Percentiles rank a stretch among this genome's conserved stretches.
Conservation (phyloP, 78 protist species). For the Guillardia theta region DNA sequence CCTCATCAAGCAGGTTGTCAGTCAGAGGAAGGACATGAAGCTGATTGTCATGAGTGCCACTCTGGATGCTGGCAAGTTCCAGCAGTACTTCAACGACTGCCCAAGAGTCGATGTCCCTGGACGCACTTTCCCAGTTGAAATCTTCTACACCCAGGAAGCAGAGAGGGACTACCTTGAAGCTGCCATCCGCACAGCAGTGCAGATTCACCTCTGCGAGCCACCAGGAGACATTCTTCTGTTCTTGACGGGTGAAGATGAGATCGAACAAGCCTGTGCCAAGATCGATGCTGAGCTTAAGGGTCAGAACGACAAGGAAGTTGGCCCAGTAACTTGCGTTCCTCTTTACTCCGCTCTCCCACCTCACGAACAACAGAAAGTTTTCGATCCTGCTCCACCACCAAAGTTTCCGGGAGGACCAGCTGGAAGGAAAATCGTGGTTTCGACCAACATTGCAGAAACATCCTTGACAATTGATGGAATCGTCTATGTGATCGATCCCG, state of each 20-base stretch:
- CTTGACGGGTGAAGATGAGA: constrained; percentile 93
- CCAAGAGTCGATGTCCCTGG: constrained; percentile 78
- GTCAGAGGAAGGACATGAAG: constrained; percentile 71
- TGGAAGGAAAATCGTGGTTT: constrained; percentile 89
- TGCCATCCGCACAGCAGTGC: constrained; percentile 87
- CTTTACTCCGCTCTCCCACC: constrained; percentile 96
- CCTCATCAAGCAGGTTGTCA: constrained; percentile 63
- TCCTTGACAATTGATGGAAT: constrained; percentile 99
- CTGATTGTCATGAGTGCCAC: constrained; percentile 98
- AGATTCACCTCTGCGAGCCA: constrained; percentile 85
- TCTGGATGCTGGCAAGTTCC: constrained; percentile 97
- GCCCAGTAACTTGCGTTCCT: constrained; percentile 72
- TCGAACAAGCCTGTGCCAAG: constrained; percentile 60
- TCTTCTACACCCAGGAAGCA: constrained; percentile 90
- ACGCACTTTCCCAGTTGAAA: constrained; percentile 89
- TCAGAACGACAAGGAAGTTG: constrained; percentile 36
- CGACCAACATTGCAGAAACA: constrained; percentile 99
- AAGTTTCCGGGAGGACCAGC: constrained; percentile 57
- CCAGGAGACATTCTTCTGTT: constrained; percentile 96
- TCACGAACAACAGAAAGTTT: constrained; percentile 84
- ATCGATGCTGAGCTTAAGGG: constrained; percentile 81
- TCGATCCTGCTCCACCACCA: constrained; percentile 58
- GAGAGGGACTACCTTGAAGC: constrained; percentile 96
- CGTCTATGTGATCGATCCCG: constrained; percentile 99
- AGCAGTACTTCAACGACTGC: constrained; percentile 80